Evolutionary conservation across 768 basidiomycete genomes (phyloP).

Genomic region (Leccinum broughii): DNA sequence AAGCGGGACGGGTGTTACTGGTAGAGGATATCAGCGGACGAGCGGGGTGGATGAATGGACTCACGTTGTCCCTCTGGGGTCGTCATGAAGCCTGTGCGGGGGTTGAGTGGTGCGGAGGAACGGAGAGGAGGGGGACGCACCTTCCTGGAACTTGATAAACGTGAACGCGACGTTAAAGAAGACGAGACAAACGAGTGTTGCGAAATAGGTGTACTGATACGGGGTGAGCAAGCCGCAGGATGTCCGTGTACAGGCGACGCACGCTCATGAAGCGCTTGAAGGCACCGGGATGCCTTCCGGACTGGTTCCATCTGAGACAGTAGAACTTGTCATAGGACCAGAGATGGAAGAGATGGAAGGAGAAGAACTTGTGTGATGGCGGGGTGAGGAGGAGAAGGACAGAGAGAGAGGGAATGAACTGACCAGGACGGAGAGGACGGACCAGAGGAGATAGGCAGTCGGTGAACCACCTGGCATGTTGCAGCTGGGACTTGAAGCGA

Average conservation of each 20-base stretch:
- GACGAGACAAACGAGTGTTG: conserved; percentile 63
- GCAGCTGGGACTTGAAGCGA: not conserved
- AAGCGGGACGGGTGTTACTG: conserved; percentile 62
- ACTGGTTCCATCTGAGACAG: conserved; percentile 67
- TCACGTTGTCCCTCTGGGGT: conserved; percentile 15
- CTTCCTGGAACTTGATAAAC: conserved; percentile 71
- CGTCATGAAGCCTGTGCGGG: conserved; percentile 17
- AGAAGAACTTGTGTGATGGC: conserved; percentile 51
- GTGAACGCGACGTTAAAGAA: conserved; percentile 64
- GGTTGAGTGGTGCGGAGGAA: not conserved
- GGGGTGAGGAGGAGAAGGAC: not conserved
- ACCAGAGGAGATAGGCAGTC: conserved; percentile 75
- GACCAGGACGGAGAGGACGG: conserved; percentile 65
- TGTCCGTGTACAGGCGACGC: conserved; percentile 27
- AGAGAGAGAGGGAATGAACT: conserved; percentile 21
- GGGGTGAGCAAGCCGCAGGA: conserved; percentile 15
- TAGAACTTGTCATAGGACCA: conserved; percentile 79
- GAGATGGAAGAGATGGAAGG: conserved; percentile 71
- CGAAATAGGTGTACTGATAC: conserved; percentile 77
- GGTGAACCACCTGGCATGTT: conserved; percentile 78
- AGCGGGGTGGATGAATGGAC: not conserved
- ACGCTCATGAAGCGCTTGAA: conserved; percentile 93
- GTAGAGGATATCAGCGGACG: conserved; percentile 6
- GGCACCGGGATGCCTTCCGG: conserved; percentile 76
- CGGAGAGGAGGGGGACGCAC: conserved; percentile 33